Evolutionary conservation across 139 green algal species (phyloP), one percentile per base, ranked within the genome.

Genomic region (Tetraselmis chui): DNA sequence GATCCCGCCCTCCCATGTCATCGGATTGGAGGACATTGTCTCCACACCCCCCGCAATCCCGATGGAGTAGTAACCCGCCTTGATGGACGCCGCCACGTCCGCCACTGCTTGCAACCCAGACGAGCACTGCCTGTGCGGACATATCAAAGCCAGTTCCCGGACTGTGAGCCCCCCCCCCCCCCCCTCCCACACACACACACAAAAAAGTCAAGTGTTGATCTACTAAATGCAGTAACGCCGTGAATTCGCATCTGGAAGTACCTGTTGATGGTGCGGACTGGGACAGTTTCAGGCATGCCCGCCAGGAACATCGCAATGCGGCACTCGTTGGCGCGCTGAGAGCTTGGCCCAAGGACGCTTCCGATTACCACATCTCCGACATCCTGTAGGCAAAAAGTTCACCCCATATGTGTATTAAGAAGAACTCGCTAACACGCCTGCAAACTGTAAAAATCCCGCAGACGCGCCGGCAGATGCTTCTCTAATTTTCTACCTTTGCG

Each of bases 301-400:
- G 96, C 94, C 32, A 98, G 92, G 85, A 99, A 95, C 58, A 91
- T 92, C 18, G 92, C 97, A 30, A 99, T 99, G 81, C 97, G 93
- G 45, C 85, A 92, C 92, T 99, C 94, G 81, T 96, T 99, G 59
- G 97, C 97, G 59, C 97, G 92, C 90, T 99, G 96, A 22, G 90
- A 94, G 45, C 90, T 94, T 80, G 91, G 89, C 28, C 95, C 97
- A 79, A 99, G 90, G 67, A 99, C 97, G 75, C 85, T 95, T 77
- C 97, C 97, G 27, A 99, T 91, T 2, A 98, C 95, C 24, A 99
- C 92, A 87, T 99, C 97, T 0, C 95, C 95, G 29, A 99, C 88
- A n/a, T 91, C 94, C 82, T 95, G 85, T 79, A 85, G 45, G 22
- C 26, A 80, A 27, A 31, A 23, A 30, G 75, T 79, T n/a, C 76